These are phyloP conservation scores for Papiliotrema fonsecae DNA, from an alignment of 1,284 basidiomycete genomes.

Conservation along the genomic window DNA sequence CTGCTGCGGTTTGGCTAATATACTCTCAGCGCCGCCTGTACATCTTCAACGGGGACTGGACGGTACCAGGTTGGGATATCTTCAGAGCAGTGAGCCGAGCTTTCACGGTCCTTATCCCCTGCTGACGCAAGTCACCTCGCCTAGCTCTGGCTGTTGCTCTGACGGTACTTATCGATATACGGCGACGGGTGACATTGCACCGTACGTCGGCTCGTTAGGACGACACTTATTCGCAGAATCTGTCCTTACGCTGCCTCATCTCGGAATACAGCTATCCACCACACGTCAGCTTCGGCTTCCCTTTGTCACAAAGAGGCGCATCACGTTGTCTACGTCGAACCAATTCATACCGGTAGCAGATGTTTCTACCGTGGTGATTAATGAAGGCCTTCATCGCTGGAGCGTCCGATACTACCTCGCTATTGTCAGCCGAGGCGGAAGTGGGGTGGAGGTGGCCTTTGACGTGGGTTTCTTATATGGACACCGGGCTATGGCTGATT, in stretches of 20 bases:
- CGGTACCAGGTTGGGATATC: too few species aligned
- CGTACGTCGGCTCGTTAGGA: too few species aligned
- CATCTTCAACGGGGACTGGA: too few species aligned
- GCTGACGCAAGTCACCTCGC: too few species aligned
- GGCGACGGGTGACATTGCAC: too few species aligned
- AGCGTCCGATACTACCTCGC: constrained; percentile 35
- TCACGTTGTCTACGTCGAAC: constrained; percentile 12
- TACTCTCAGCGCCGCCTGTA: too few species aligned
- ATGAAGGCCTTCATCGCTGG: constrained; percentile 38
- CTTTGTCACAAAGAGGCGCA: not conserved
- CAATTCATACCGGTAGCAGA: constrained; percentile 29
- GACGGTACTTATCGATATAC: too few species aligned
- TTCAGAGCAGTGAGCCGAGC: too few species aligned
- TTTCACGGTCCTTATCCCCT: too few species aligned
- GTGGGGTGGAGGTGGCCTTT: constrained; percentile 26
- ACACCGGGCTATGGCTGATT: not conserved
- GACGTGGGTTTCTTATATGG: constrained; percentile 22
- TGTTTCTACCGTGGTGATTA: constrained; percentile 32
- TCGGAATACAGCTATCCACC: constrained; percentile 58
- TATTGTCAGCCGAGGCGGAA: constrained; percentile 18
- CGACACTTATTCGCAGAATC: constrained; percentile 30
- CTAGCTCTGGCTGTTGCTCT: too few species aligned
- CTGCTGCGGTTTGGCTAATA: not conserved
- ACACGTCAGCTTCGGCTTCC: constrained; percentile 37
- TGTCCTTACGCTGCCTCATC: constrained; percentile 51